Evolutionary conservation across 1,284 basidiomycete genomes (phyloP), one percentile per base, ranked within the genome.

Genomic region (Rhizoctonia solani): DNA sequence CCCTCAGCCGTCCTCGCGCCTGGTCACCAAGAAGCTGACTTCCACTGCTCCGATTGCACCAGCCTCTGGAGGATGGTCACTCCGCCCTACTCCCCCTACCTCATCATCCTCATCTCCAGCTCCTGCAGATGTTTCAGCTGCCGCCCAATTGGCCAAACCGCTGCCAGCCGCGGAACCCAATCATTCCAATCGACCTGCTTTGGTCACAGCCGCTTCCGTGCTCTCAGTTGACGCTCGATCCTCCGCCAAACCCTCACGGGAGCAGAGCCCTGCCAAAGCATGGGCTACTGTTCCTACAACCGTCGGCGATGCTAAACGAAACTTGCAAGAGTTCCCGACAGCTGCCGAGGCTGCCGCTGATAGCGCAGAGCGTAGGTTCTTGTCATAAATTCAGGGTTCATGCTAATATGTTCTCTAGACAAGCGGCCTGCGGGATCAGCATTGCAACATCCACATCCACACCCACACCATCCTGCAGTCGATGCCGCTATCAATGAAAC

Each of bases 271-370:
- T 5, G 67, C 47, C 19, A 70, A 69, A 44, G 61, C 68, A 21
- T 70, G 69, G 69, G 69, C 54, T n/a, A 44, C 59, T 37, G 65
- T 69, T 25, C 39, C 44, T 19, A 39, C 41, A 13, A 30, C 52
- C 19, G 13, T 23, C 8, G 52, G 42, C 30, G 54, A 56, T 27
- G 32, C 55, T 19, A 37, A 30, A 42, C 52, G 34, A 27, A 61
- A 46, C 30, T 44, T 59, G 19, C 41, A 44, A 19, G 91, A 93
- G 70, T 97, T 97, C 74, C 95, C 94, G 2, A 97, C 94, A 3
- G 93, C 94, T 54, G 93, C 92, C 53, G 94, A 97, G 78, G 93
- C 92, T 47, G 90, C 90, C 8, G 87, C 89, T 79, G 88, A 90
- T 87, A 72, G 65, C 19, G 39, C 68, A n/a, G 65, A 67, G 44